phyloP scores from a whole-genome alignment of 495 filamentous ascomycete species.

The Xylaria telfairii region DNA sequence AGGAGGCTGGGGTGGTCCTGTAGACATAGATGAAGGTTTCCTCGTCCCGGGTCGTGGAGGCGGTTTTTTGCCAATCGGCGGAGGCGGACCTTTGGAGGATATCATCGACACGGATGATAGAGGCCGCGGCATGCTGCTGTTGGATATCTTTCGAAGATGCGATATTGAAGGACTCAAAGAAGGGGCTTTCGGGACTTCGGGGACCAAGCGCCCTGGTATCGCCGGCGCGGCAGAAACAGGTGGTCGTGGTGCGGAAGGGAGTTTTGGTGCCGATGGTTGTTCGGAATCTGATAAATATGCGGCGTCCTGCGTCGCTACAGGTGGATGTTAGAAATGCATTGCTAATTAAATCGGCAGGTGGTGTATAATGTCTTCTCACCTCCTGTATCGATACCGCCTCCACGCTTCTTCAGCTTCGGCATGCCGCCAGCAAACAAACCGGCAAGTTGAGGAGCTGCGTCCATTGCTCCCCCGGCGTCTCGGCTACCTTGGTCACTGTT shows the following conservation, averaged over 20 bases:
- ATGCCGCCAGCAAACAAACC: conserved; percentile 94
- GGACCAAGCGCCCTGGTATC: conserved; percentile 57
- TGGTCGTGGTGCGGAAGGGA: conserved; percentile 68
- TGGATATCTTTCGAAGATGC: conserved; percentile 64
- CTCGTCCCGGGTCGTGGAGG: conserved; percentile 72
- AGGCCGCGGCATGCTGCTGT: conserved; percentile 59
- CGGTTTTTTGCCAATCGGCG: conserved; percentile 71
- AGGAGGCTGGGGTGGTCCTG: conserved; percentile 51
- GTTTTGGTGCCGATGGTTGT: conserved; percentile 64
- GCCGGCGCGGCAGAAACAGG: conserved; percentile 65
- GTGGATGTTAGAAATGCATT: conserved; percentile 35
- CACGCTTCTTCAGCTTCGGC: conserved; percentile 88
- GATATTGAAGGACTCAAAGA: conserved; percentile 54
- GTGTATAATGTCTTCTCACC: conserved; percentile 46
- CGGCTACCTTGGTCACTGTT: conserved; percentile 73
- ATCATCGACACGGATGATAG: conserved; percentile 54
- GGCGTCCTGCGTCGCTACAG: conserved; percentile 69
- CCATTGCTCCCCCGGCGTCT: conserved; percentile 49
- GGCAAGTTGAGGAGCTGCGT: conserved; percentile 78
- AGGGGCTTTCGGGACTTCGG: conserved; percentile 30
- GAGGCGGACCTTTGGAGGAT: conserved; percentile 55
- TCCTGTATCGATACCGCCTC: conserved; percentile 87
- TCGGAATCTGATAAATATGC: conserved; percentile 84
- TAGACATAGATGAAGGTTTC: conserved; percentile 61
- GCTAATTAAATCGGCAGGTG: not conserved